Conservation (phyloP, 192 early-diverging fungal genomes). For the Spinellus fusiger region DNA sequence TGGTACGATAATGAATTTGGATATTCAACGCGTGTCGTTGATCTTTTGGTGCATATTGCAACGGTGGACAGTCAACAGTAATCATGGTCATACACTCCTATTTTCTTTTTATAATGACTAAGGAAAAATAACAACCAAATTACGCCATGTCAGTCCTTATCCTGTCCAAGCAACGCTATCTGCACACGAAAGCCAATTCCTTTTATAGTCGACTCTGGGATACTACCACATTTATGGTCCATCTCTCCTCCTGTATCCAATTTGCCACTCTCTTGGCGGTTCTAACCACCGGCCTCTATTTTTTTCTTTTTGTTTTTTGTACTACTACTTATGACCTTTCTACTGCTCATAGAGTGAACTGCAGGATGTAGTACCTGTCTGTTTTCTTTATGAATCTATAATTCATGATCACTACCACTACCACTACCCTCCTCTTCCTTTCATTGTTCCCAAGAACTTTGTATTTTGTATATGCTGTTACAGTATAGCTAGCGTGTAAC, state of each 20-base stretch:
- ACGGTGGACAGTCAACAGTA: conserved; percentile 22
- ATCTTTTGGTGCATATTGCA: conserved; percentile 76
- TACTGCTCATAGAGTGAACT: too few relatives aligned
- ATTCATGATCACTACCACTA: not conserved
- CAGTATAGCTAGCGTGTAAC: conserved; percentile 5
- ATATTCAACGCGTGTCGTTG: conserved; percentile 83
- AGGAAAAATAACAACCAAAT: conserved; percentile 3
- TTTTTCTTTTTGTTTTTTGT: too few relatives aligned
- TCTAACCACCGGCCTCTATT: too few relatives aligned
- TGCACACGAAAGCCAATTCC: not conserved
- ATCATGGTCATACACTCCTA: not conserved
- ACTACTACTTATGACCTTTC: too few relatives aligned
- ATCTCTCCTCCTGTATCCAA: too few relatives aligned
- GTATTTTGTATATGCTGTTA: conserved; percentile 8
- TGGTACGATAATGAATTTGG: conserved; percentile 64
- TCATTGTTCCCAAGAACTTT: not conserved
- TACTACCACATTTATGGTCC: too few relatives aligned
- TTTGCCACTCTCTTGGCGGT: too few relatives aligned
- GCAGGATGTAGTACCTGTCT: too few relatives aligned
- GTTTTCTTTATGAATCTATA: too few relatives aligned
- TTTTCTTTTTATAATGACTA: not conserved
- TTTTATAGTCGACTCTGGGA: too few relatives aligned
- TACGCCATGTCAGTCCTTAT: too few relatives aligned
- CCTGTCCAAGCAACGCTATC: not conserved
- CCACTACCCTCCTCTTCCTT: not conserved